Evolutionary conservation across 495 filamentous ascomycete genomes (phyloP).

Genomic region (Thermochaetoides thermophila): DNA sequence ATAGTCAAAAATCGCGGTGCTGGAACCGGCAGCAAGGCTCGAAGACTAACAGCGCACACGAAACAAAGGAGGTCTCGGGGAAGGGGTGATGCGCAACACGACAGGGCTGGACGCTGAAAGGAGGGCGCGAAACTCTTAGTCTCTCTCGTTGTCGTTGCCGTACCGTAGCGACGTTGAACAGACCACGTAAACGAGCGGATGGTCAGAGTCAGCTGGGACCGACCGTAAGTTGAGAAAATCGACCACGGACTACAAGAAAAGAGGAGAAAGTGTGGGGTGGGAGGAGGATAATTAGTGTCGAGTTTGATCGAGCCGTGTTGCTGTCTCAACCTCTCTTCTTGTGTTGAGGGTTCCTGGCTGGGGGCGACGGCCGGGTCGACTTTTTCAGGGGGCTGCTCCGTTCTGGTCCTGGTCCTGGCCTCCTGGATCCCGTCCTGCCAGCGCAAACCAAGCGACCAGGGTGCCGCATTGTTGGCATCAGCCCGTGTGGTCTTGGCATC

Average conservation of each 20-base stretch:
- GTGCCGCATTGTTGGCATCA: too few species aligned
- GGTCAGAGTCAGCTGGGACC: slow-evolving; percentile 20
- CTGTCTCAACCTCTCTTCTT: background rate
- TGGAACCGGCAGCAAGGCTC: slow-evolving; percentile 2
- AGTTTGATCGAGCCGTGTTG: too few species aligned
- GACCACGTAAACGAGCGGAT: slow-evolving; percentile 20
- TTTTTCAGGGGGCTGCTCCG: too few species aligned
- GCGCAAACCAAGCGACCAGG: too few species aligned
- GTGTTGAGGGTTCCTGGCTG: too few species aligned
- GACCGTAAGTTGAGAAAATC: slow-evolving; percentile 3
- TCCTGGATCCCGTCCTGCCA: too few species aligned
- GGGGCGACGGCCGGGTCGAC: too few species aligned
- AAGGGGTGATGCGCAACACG: background rate
- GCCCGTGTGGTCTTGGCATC: too few species aligned
- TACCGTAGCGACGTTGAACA: slow-evolving; percentile 2
- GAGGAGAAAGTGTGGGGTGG: slow-evolving; percentile 4
- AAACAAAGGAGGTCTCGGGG: slow-evolving; percentile 3
- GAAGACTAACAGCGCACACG: slow-evolving; percentile 1
- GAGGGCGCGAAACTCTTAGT: too few species aligned
- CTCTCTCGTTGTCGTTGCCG: too few species aligned
- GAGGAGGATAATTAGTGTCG: slow-evolving; percentile 2
- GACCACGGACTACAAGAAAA: background rate
- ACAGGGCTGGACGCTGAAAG: slow-evolving; percentile 7
- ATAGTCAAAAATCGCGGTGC: background rate
- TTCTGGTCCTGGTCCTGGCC: too few species aligned